Evolutionary conservation across 2,329 filamentous ascomycete genomes (phyloP).

Genomic region (Aspergillus fijiensis): DNA sequence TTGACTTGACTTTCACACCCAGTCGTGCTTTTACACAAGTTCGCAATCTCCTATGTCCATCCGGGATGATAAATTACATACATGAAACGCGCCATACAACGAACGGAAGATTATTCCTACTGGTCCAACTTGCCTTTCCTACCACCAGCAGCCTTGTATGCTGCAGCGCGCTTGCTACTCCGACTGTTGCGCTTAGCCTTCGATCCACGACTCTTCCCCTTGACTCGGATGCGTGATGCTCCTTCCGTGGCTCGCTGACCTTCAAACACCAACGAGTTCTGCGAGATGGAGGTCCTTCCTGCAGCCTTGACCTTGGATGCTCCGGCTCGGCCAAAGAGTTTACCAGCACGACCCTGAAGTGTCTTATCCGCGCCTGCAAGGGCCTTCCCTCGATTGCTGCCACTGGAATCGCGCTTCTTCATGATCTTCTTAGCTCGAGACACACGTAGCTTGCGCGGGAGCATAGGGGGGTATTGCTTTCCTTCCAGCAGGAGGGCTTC

Average conservation of each 20-base stretch:
- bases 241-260: slow-evolving; percentile 43
- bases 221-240: slow-evolving; percentile 33
- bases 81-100: not conserved
- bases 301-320: slow-evolving; percentile 36
- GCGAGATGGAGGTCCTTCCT: slow-evolving; percentile 29
- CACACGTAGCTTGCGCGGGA: slow-evolving; percentile 85
- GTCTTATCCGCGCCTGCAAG: slow-evolving; percentile 33
- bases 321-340: slow-evolving; percentile 40
- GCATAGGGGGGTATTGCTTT: slow-evolving; percentile 90
- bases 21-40: not conserved
- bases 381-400: slow-evolving; percentile 19
- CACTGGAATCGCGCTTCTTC: slow-evolving; percentile 39
- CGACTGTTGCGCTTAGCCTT: slow-evolving; percentile 44
- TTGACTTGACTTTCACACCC: not conserved
- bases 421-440: slow-evolving; percentile 74
- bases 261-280: slow-evolving; percentile 45
- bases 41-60: not conserved
- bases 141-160: slow-evolving; percentile 42
- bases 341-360: slow-evolving; percentile 40
- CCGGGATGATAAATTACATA: not conserved
- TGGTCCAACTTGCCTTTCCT: slow-evolving; percentile 23
- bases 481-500: slow-evolving; percentile 83
- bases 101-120: slow-evolving; percentile 2
- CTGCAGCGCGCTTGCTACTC: slow-evolving; percentile 44
- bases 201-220: slow-evolving; percentile 41